Percentiles rank a stretch among this genome's conserved stretches.
Conservation (phyloP, 1,284 basidiomycete species). For the Cryptococcus hybrid region DNA sequence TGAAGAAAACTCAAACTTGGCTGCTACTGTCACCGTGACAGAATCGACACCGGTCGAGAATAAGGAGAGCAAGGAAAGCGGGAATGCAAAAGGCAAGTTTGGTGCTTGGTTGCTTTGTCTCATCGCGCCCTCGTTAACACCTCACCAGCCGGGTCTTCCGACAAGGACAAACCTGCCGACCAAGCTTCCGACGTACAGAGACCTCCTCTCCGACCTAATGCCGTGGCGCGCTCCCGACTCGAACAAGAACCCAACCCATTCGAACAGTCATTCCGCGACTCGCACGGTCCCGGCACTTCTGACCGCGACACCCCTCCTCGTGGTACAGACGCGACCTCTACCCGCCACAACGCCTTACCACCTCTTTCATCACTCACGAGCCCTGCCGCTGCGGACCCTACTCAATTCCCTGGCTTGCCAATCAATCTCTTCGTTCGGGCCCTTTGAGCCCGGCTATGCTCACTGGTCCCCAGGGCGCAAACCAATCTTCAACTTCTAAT, state of each 20-base stretch:
- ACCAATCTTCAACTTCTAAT: neutral
- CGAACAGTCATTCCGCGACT: conserved; percentile 82
- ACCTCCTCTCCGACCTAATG: conserved; percentile 37
- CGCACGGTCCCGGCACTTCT: conserved; percentile 54
- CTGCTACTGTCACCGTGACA: conserved; percentile 8
- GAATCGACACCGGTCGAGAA: conserved; percentile 18
- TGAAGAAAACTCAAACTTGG: neutral
- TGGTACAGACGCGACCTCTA: conserved; percentile 45
- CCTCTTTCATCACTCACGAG: conserved; percentile 82
- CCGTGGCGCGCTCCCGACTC: conserved; percentile 39
- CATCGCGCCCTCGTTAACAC: neutral
- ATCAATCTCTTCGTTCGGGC: conserved; percentile 75
- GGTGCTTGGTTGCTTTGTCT: neutral
- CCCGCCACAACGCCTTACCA: conserved; percentile 62
- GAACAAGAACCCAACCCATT: conserved; percentile 91
- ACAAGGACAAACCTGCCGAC: neutral
- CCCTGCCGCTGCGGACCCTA: conserved; percentile 63
- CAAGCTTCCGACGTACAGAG: conserved; percentile 17
- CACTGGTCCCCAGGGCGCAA: conserved; percentile 66
- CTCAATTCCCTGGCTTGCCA: conserved; percentile 66
- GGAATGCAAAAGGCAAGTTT: neutral
- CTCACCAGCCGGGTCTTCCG: neutral
- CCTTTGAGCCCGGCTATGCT: conserved; percentile 95
- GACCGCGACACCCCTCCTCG: conserved; percentile 51
- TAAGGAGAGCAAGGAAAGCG: conserved; percentile 19